A percentile compares a stretch with the other conserved stretches of the same genome.
These are phyloP conservation scores for Pseudopyricularia javanii DNA, from an alignment of 2,329 filamentous ascomycete genomes.

Conservation along the genomic window DNA sequence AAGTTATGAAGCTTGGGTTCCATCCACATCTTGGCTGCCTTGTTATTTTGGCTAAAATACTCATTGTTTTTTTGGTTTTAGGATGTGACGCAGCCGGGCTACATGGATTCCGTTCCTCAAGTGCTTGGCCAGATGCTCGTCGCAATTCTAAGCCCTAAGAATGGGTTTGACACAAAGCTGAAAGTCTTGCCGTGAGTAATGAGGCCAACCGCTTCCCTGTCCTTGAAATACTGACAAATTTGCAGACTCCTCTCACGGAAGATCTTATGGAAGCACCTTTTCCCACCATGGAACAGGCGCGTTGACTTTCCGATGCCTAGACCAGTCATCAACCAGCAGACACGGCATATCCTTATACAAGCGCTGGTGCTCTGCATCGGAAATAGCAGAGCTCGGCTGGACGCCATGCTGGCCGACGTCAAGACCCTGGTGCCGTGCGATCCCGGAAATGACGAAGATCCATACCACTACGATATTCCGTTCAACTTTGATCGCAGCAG, in stretches of 20 bases:
- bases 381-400: constrained; percentile 34
- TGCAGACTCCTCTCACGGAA: constrained; percentile 23
- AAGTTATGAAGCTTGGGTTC: constrained; percentile 5
- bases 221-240: neutral
- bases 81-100: constrained; percentile 25
- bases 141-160: neutral
- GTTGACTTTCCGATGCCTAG: constrained; percentile 16
- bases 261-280: constrained; percentile 54
- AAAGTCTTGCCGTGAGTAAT: neutral
- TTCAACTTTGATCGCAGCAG: constrained; percentile 52
- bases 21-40: constrained; percentile 8
- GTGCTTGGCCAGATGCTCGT: constrained; percentile 1
- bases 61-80: constrained; percentile 5
- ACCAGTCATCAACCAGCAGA: constrained; percentile 37
- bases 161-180: neutral
- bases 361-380: constrained; percentile 45
- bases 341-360: constrained; percentile 47
- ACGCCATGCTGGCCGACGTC: constrained; percentile 37
- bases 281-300: constrained; percentile 35
- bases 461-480: constrained; percentile 49
- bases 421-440: constrained; percentile 37
- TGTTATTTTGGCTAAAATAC: constrained; percentile 5
- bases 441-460: constrained; percentile 23
- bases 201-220: neutral
- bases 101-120: constrained; percentile 16